These are phyloP conservation scores for Dothidotthia symphoricarpi DNA, from an alignment of 2,329 filamentous ascomycete species.

Conservation along the genomic window DNA sequence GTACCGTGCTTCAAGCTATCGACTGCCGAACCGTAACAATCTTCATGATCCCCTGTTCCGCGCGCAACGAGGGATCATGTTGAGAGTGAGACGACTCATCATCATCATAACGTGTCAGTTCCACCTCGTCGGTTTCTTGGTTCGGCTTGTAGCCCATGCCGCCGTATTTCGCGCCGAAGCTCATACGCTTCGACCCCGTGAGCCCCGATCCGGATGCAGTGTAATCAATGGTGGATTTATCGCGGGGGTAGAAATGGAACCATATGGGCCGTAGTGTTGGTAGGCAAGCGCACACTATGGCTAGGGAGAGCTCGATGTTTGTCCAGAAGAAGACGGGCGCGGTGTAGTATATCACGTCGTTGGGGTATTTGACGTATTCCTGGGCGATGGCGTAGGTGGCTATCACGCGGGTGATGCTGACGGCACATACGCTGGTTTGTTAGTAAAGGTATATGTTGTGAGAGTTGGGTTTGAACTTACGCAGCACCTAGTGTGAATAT, in stretches of 20 bases:
- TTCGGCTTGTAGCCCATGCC: conserved; percentile 14
- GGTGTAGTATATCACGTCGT: conserved; percentile 27
- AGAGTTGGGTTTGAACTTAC: conserved; percentile 6
- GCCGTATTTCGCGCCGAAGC: conserved; percentile 8
- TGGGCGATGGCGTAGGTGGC: conserved; percentile 19
- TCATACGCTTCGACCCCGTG: conserved; percentile 11
- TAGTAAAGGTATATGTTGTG: conserved; percentile 1
- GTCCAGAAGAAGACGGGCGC: conserved; percentile 31
- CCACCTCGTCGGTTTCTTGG: conserved; percentile 22
- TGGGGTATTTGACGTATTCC: conserved; percentile 19
- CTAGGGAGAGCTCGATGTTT: conserved; percentile 30
- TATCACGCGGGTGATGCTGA: conserved; percentile 22
- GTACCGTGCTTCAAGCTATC: conserved; percentile 6
- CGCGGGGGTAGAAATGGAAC: conserved; percentile 16
- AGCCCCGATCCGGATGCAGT: conserved; percentile 12
- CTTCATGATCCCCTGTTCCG: conserved; percentile 12
- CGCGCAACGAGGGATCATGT: conserved; percentile 3
- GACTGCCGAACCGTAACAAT: conserved; percentile 18
- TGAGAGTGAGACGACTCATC: conserved; percentile 5
- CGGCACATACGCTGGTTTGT: conserved; percentile 18
- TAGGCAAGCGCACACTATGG: conserved; percentile 25
- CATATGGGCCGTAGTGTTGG: conserved; percentile 28
- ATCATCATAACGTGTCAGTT: conserved; percentile 15
- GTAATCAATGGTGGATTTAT: conserved; percentile 7
- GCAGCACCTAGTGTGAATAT: conserved; percentile 23